Evolutionary conservation across 306 rosid species (phyloP).

Genomic region (Sechiopsis laciniata): DNA sequence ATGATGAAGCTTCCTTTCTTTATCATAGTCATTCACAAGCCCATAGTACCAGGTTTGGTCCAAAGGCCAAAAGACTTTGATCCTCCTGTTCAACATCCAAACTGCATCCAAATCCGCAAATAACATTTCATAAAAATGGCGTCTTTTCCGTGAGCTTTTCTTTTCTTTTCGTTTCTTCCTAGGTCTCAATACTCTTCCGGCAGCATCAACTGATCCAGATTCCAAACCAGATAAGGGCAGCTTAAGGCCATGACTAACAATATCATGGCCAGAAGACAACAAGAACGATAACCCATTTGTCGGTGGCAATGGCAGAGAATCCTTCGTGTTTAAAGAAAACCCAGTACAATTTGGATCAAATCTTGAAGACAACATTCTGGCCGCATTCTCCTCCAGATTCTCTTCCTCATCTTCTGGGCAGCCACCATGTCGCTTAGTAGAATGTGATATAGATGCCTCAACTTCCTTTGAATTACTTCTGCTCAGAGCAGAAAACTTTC

Average conservation of each 20-base stretch:
- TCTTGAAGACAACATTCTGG: constrained; percentile 93
- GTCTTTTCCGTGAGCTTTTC: constrained; percentile 61
- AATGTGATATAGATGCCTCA: constrained; percentile 34
- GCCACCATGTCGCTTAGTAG: constrained; percentile 39
- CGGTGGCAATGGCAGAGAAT: constrained; percentile 34
- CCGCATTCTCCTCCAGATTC: constrained; percentile 98
- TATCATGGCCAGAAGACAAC: constrained; percentile 44
- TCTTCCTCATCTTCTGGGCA: constrained; percentile 67
- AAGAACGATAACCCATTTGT: constrained; percentile 46
- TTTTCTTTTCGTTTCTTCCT: constrained; percentile 58
- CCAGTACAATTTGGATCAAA: constrained; percentile 96
- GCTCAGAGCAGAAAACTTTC: constrained; percentile 36
- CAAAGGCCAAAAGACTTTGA: constrained; percentile 94
- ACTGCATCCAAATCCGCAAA: constrained; percentile 53
- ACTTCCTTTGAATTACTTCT: constrained; percentile 37
- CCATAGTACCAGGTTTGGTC: constrained; percentile 95
- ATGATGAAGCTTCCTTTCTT: constrained; percentile 61
- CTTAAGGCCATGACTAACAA: constrained; percentile 38
- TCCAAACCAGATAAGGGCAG: constrained; percentile 42
- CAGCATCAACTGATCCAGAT: constrained; percentile 60
- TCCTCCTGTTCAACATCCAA: constrained; percentile 67
- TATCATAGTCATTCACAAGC: constrained; percentile 57
- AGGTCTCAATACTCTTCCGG: constrained; percentile 72
- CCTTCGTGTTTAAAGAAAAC: constrained; percentile 50
- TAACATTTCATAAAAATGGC: constrained; percentile 81